These are phyloP conservation scores for Teratosphaeria pseudoeucalypti DNA, from an alignment of 2,329 filamentous ascomycete species.

Conservation along the genomic window DNA sequence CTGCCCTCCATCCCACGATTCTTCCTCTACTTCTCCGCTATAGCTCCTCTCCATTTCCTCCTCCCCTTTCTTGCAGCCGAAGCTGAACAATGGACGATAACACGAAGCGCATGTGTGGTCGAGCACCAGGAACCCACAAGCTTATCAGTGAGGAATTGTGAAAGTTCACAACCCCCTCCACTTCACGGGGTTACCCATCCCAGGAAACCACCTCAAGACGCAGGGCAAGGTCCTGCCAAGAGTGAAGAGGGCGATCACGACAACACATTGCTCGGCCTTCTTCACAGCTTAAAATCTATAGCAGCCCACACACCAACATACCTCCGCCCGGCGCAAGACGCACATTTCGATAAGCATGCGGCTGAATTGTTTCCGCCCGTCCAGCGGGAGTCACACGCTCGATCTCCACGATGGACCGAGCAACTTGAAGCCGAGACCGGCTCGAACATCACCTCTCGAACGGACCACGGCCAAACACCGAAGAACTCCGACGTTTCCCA, in stretches of 20 bases:
- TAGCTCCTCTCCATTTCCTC: background rate
- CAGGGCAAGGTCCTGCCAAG: background rate
- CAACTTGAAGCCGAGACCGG: background rate
- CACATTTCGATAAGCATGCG: conserved; percentile 13
- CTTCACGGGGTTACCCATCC: background rate
- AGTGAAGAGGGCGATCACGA: background rate
- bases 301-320: background rate
- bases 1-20: background rate
- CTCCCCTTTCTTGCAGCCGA: background rate
- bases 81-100: conserved; percentile 11
- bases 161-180: background rate
- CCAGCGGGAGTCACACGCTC: conserved; percentile 6
- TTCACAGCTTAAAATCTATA: background rate
- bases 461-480: background rate
- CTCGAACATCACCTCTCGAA: background rate
- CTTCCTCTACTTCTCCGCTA: background rate
- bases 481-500: background rate
- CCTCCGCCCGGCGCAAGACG: background rate
- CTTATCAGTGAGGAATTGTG: conserved; percentile 8
- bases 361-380: conserved; percentile 20
- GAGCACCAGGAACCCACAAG: conserved; percentile 15
- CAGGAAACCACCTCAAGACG: background rate
- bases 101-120: conserved; percentile 18
- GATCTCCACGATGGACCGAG: conserved; percentile 4
- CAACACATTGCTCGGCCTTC: background rate